Conservation (phyloP, 2,329 filamentous ascomycete species). For the Beauveria brongniartii region DNA sequence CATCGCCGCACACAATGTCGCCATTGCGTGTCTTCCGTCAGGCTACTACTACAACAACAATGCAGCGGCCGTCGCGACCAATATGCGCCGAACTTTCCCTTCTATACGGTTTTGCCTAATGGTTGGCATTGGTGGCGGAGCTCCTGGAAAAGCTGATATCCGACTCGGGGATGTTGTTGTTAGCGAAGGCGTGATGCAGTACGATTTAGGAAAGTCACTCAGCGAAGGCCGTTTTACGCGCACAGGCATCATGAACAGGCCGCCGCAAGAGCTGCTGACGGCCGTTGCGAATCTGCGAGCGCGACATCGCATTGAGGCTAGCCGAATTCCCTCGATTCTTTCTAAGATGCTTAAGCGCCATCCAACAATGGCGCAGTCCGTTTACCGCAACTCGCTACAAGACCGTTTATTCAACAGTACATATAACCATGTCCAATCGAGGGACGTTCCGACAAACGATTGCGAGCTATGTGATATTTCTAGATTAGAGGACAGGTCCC, state of each 20-base stretch:
- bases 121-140: constrained; percentile 23
- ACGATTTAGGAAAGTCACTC: constrained; percentile 15
- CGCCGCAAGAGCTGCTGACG: background rate
- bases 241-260: constrained; percentile 9
- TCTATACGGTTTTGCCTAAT: constrained; percentile 12
- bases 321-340: background rate
- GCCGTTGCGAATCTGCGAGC: constrained; percentile 12
- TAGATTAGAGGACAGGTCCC: background rate
- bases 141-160: constrained; percentile 14
- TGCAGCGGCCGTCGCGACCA: constrained; percentile 8
- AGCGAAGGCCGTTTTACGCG: constrained; percentile 5
- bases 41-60: constrained; percentile 12
- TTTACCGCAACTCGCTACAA: background rate
- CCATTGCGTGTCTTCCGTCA: constrained; percentile 14
- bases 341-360: background rate
- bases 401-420: background rate
- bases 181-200: constrained; percentile 15
- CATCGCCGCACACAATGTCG: constrained; percentile 15
- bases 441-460: background rate
- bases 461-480: background rate
- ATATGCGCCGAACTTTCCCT: constrained; percentile 14
- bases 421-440: background rate
- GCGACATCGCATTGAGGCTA: constrained; percentile 3
- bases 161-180: constrained; percentile 17
- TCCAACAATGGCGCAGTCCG: background rate